Evolutionary conservation across 2,329 filamentous ascomycete species (phyloP), one percentile per base, ranked within the genome.

Genomic region (Ceratocystis papillata): DNA sequence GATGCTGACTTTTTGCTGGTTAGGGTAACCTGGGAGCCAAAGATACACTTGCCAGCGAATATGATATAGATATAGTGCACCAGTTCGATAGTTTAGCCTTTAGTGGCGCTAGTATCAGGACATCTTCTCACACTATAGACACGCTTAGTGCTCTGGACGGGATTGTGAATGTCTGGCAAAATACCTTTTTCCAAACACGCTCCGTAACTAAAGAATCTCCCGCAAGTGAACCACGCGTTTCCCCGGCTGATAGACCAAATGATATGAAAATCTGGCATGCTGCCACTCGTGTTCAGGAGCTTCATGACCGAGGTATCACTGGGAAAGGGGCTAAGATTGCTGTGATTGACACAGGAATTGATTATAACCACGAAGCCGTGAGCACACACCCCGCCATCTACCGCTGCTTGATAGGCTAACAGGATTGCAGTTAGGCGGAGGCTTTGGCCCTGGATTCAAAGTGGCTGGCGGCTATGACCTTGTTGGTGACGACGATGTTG

Each of bases 261-360:
- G 65, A 67, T 17, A 75, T 74, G 63, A 74, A 75, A 55, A 73
- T 72, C 0, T 69, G 73, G n/a, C 76, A 77, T 55, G 71, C 72
- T 17, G 74, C 74, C 71, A 78, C 76, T 3, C 75, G 76, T 2
- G 76, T 78, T 1, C 73, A 76, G 25, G 73, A 71, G 63, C 72
- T 77, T 1, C 76, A 78, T 50, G 70, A 71, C 20, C 69, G 70
- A n/a, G 76, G 76, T 1, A 73, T 77, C 17, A 70, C 72, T 7
- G 76, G 76, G 2, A 74, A 74, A 55, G 76, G 75, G 1, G 74
- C 72, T 15, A 77, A 72, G 44, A 70, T 78, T 44, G 76, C 76
- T 7, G 70, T 78, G 33, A 73, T 78, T 48, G 76, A 78, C 64
- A 76, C 75, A 0, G 76, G 76, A 0, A 70, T 77, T 33, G 75